Evolutionary conservation across 2,329 filamentous ascomycete genomes (phyloP).

Genomic region (Ceratocystis harringtonii): DNA sequence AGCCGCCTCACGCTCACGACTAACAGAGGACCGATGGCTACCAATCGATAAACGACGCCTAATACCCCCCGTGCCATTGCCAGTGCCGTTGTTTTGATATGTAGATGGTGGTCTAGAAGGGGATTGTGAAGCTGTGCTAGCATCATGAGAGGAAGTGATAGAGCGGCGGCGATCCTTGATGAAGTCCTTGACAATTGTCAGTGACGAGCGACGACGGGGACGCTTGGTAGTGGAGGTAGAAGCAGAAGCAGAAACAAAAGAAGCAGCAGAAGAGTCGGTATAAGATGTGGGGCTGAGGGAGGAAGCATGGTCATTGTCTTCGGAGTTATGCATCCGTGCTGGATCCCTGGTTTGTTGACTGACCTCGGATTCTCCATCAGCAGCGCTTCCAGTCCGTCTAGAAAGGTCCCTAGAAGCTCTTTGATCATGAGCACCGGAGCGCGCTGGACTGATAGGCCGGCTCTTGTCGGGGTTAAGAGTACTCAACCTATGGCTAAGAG

Average conservation of each 20-base stretch:
- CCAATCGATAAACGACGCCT: slow-evolving; percentile 50
- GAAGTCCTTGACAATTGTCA: slow-evolving; percentile 45
- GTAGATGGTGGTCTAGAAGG: slow-evolving; percentile 35
- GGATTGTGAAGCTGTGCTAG: slow-evolving; percentile 27
- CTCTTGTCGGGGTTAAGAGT: slow-evolving; percentile 9
- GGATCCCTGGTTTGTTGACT: slow-evolving; percentile 10
- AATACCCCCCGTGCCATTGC: slow-evolving; percentile 29
- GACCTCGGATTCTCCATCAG: slow-evolving; percentile 21
- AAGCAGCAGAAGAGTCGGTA: slow-evolving; percentile 2
- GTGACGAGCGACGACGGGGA: slow-evolving; percentile 36
- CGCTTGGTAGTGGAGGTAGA: slow-evolving; percentile 6
- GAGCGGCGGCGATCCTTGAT: slow-evolving; percentile 45
- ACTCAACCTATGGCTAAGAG: slow-evolving; percentile 10
- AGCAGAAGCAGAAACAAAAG: slow-evolving; percentile 1
- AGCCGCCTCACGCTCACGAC: slow-evolving; percentile 28
- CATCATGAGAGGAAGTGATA: slow-evolving; percentile 31
- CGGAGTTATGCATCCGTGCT: background rate
- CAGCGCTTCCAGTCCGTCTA: slow-evolving; percentile 18
- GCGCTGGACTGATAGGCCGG: slow-evolving; percentile 9
- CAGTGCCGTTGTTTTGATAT: slow-evolving; percentile 26
- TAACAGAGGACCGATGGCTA: slow-evolving; percentile 40
- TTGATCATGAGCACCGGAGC: slow-evolving; percentile 27
- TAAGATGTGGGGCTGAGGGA: background rate
- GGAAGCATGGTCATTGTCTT: background rate
- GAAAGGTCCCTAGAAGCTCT: slow-evolving; percentile 31